Evolutionary conservation across 805 yeast species (phyloP).

Genomic region (Schizosaccharomyces cryophilus): DNA sequence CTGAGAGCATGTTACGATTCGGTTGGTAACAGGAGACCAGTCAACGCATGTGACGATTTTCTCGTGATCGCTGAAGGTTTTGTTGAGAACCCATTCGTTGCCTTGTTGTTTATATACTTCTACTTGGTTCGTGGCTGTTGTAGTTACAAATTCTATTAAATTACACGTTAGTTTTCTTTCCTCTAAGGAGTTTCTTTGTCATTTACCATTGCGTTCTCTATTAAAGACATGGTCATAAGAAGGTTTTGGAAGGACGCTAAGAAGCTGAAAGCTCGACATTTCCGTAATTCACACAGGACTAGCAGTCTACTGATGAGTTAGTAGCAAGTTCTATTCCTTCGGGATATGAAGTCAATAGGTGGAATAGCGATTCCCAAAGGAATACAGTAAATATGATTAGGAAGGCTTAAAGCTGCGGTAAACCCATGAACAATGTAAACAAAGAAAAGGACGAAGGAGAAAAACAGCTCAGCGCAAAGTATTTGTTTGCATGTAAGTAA

Average conservation of each 20-base stretch:
- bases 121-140: not conserved
- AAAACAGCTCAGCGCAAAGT: too few species aligned
- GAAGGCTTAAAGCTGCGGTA: too few species aligned
- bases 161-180: not conserved
- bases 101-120: not conserved
- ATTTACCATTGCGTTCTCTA: not conserved
- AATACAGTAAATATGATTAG: too few species aligned
- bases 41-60: conserved; percentile 88
- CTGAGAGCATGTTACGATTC: conserved; percentile 88
- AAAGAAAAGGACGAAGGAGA: too few species aligned
- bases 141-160: not conserved
- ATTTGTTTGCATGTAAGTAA: too few species aligned
- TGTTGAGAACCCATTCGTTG: not conserved
- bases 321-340: not conserved
- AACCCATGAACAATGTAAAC: too few species aligned
- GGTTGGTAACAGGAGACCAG: conserved; percentile 52
- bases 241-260: not conserved
- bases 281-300: conserved; percentile 12
- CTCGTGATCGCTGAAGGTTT: conserved; percentile 55
- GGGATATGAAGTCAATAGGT: too few species aligned
- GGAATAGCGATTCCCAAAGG: too few species aligned
- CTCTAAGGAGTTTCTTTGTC: not conserved
- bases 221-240: not conserved
- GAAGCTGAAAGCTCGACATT: conserved; percentile 8
- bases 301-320: conserved; percentile 4